Evolutionary conservation across 257 asterid species (phyloP), one percentile per base, ranked within the genome.

Genomic region (Penstemon barbatus): DNA sequence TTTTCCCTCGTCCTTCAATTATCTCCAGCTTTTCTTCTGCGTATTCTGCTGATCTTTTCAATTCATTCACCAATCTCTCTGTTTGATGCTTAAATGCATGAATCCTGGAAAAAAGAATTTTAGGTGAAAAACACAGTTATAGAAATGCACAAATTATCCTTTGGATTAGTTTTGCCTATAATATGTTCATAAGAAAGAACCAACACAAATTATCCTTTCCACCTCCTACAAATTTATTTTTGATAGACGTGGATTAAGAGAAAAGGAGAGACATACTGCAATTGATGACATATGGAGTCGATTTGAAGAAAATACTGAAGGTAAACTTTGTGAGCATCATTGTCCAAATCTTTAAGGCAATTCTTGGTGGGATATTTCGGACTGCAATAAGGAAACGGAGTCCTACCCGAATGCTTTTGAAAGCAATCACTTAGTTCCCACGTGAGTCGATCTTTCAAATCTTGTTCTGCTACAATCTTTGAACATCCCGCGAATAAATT

Each of bases 341-440:
- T 65, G 59, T 81, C 82, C 65, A 86, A 73, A 0, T 58, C 39
- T 69, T 75, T 76, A 1, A 89, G 75, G 46, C 94, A 89, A 2
- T 73, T 63, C 57, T 57, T 74, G 38, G 75, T 82, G 2, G 80
- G 58, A 39, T 67, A 61, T 9, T 76, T 78, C 5, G 74, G 46
- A 61, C 78, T 76, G 51, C 94, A 86, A 3, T 41, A 11, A 7
- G 94, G 91, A 19, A 86, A 77, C 10, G 80, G 12, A 0, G 79
- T 63, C 15, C 89, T 70, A 0, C 90, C 96, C 1, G 87, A 66
- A 13, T 80, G 87, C 54, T 74, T 73, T 15, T 79, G 77, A 65
- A 86, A 86, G 53, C 96, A 89, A 68, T 84, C 88, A 52, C 81
- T 84, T 6, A 86, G 84, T 71, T 78, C 82, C 94, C 94, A 83